Conservation (phyloP, 1,139 yeast genomes). For the Suhomyces chickasaworum region DNA sequence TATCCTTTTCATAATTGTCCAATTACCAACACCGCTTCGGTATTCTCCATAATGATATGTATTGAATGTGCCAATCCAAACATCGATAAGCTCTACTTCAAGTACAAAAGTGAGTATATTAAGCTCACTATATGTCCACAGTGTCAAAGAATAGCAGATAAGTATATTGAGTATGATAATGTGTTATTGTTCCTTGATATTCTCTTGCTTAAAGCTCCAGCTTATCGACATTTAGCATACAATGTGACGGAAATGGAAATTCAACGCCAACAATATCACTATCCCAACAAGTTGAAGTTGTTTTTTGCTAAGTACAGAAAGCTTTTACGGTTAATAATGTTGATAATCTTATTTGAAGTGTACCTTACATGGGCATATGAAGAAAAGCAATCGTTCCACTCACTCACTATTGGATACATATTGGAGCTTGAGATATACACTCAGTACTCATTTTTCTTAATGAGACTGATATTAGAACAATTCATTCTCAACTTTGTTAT, state of each 20-base stretch:
- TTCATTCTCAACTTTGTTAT: conserved; percentile 53
- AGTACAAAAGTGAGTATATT: conserved; percentile 77
- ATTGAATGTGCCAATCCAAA: conserved; percentile 73
- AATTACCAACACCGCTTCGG: too few species aligned
- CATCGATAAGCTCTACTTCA: conserved; percentile 65
- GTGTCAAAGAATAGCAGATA: conserved; percentile 80
- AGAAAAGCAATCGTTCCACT: conserved; percentile 54
- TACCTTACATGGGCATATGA: conserved; percentile 91
- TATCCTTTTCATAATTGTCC: too few species aligned
- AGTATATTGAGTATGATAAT: conserved; percentile 87
- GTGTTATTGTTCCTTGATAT: conserved; percentile 84
- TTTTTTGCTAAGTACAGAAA: conserved; percentile 23
- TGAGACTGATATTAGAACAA: conserved; percentile 64
- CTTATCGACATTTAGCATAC: conserved; percentile 85
- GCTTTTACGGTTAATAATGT: conserved; percentile 54
- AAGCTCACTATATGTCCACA: conserved; percentile 74
- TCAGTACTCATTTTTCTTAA: conserved; percentile 70
- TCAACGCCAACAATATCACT: too few species aligned
- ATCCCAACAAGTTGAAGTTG: not conserved
- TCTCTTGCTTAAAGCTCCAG: conserved; percentile 80
- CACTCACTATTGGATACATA: conserved; percentile 32
- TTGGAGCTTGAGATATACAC: conserved; percentile 46
- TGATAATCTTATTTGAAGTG: conserved; percentile 82
- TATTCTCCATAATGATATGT: conserved; percentile 67
- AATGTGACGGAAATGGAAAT: conserved; percentile 58